Conservation (phyloP, 441 rosid genomes). For the Aleurites moluccanus region DNA sequence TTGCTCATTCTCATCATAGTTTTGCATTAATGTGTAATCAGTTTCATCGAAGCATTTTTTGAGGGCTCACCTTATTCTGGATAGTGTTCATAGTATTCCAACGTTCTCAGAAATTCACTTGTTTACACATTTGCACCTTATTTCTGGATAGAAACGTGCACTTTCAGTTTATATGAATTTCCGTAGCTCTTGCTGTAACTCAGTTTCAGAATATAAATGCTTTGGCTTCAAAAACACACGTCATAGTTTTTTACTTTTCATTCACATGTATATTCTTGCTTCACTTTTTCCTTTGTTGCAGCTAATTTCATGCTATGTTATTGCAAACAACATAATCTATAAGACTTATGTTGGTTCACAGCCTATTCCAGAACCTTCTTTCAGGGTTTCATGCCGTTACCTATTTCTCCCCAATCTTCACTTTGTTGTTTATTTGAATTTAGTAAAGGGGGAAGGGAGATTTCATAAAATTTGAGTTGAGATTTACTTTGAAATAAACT, state of each 20-base stretch:
- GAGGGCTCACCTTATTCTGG: neutral
- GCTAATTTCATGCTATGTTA: too few relatives aligned
- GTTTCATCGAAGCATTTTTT: neutral
- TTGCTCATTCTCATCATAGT: neutral
- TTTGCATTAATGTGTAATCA: neutral
- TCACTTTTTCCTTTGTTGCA: too few relatives aligned
- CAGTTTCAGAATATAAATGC: neutral
- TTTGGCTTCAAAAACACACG: neutral
- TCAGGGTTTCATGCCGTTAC: too few relatives aligned
- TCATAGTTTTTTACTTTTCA: neutral
- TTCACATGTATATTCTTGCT: constrained; percentile 1
- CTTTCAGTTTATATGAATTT: neutral
- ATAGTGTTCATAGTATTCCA: neutral
- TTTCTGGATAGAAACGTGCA: neutral
- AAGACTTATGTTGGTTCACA: too few relatives aligned
- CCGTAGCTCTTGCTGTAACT: neutral
- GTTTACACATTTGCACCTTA: neutral
- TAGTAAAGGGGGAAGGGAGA: too few relatives aligned
- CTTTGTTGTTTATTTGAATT: too few relatives aligned
- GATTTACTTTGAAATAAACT: too few relatives aligned
- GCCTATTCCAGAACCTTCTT: too few relatives aligned
- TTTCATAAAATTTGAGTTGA: too few relatives aligned
- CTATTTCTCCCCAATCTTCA: too few relatives aligned
- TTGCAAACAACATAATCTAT: too few relatives aligned
- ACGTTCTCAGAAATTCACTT: neutral